Base-by-base conservation (phyloP, 2,329 filamentous ascomycete species). In the Pestalotiopsis sp. region DNA sequence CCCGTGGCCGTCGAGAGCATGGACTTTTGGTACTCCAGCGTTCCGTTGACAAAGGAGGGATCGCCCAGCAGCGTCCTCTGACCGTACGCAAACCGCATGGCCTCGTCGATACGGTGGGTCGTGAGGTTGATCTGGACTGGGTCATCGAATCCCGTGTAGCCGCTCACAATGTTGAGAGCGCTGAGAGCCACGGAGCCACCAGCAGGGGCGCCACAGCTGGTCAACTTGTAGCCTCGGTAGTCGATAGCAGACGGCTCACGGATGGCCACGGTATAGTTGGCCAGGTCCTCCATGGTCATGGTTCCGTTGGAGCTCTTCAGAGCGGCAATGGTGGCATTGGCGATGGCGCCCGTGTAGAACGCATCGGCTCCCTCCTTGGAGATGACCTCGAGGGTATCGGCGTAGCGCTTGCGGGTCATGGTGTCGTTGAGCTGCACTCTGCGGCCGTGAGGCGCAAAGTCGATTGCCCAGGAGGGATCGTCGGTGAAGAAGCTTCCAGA, bases 41-140 rank as follows among this genome's bases (percentile, higher is more conserved):
- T 86, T 0, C 86, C 82, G 0, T 79, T 74, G 6, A 95, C 87
- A 73, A 92, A 97, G 0, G 82, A 82, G 0, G 94, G 94, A 72
- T 97, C 94, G 1, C 93, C 94, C 0, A 97, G 85, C 39, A 92
- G 69, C 1, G 88, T 86, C 65, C 93, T 88, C 83, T 91, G 81
- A 2, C 91, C 94, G 73, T 97, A 97, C 0, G 90, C 93, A 76
- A 95, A 97, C 7, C 92, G 85, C 69, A 97, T 92, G 1, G 93
- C 91, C 82, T 97, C 94, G 71, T 95, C 90, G n/a, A 97, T 81
- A 0, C 91, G 85, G 77, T 97, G 94, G 0, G 92, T 93, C 52
- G 90, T 93, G 0, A 93, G 77, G 71, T 87, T 86, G 62, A 83
- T 81, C 2, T 83, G 80, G 1, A 82, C 80, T 1, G 85, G 80